Conservation (phyloP, 371 early-diverging fungal species). For the Chytridium lagenaria region DNA sequence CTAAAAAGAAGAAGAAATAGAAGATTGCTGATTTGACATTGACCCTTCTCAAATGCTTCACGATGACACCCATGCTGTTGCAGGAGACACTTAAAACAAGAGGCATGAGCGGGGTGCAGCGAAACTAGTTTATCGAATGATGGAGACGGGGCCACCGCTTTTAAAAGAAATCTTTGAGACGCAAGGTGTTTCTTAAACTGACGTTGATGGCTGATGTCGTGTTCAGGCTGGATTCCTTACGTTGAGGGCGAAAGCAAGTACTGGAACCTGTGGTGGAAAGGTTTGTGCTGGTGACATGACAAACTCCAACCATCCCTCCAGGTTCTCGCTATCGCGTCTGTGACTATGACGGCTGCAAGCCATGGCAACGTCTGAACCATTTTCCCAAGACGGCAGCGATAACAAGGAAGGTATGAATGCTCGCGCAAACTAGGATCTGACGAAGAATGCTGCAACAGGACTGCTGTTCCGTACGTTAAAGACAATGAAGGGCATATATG, state of each 20-base stretch:
- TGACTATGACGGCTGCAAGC: slow-evolving; percentile 46
- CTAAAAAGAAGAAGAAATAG: neutral
- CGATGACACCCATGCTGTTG: neutral
- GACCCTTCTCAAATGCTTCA: neutral
- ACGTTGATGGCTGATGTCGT: too few relatives aligned
- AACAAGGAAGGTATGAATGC: slow-evolving; percentile 49
- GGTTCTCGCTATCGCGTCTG: slow-evolving; percentile 38
- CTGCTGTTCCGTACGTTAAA: slow-evolving; percentile 47
- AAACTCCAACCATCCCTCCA: slow-evolving; percentile 9
- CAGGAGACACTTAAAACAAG: neutral
- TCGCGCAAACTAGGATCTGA: too few relatives aligned
- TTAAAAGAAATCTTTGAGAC: slow-evolving; percentile 39
- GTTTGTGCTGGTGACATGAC: slow-evolving; percentile 7
- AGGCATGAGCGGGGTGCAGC: neutral
- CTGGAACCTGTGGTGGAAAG: slow-evolving; percentile 59
- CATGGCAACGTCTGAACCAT: slow-evolving; percentile 52
- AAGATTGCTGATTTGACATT: neutral
- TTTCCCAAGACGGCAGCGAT: slow-evolving; percentile 51
- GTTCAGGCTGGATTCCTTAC: slow-evolving; percentile 44
- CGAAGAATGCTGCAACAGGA: too few relatives aligned
- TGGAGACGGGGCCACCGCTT: slow-evolving; percentile 40
- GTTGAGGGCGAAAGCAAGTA: slow-evolving; percentile 42
- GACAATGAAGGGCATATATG: slow-evolving; percentile 51
- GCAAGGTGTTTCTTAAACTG: slow-evolving; percentile 23
- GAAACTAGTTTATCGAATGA: slow-evolving; percentile 34